Evolutionary conservation across 164 flowering plant species (phyloP).

Genomic region (Echeveria elegans): DNA sequence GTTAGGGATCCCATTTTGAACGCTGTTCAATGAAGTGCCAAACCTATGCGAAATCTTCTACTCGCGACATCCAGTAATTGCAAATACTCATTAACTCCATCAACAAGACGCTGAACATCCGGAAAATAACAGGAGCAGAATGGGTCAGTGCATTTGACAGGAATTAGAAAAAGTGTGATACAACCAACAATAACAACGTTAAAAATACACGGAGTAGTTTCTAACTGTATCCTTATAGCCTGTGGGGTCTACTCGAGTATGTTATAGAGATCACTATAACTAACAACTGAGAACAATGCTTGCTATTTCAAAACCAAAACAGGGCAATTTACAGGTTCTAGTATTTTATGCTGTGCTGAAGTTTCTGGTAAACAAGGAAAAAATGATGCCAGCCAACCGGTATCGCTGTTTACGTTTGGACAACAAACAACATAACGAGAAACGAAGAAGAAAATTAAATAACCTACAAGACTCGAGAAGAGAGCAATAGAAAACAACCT

Average conservation of each 20-base stretch:
- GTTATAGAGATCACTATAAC: neutral
- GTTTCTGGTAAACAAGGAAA: too few relatives aligned
- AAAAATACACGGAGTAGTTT: neutral
- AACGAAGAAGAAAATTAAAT: neutral
- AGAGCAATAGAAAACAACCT: slow-evolving; percentile 36
- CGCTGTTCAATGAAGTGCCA: slow-evolving; percentile 10
- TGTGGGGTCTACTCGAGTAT: neutral
- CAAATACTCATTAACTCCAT: slow-evolving; percentile 95
- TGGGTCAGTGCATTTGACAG: neutral
- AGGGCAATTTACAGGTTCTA: neutral
- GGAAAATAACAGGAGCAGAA: neutral
- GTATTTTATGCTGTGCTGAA: neutral
- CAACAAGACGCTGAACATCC: slow-evolving; percentile 68
- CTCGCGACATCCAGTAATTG: slow-evolving; percentile 86
- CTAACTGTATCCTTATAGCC: neutral
- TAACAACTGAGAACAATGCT: neutral
- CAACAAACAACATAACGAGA: neutral
- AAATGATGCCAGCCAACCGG: neutral
- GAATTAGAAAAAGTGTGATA: neutral
- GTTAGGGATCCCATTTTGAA: neutral
- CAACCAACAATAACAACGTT: neutral
- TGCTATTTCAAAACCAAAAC: neutral
- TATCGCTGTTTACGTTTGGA: neutral
- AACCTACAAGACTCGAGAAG: neutral
- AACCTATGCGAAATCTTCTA: slow-evolving; percentile 42